Evolutionary conservation across 768 basidiomycete genomes (phyloP), one percentile per base, ranked within the genome.

Genomic region (Hygrophoropsis aurantiaca): DNA sequence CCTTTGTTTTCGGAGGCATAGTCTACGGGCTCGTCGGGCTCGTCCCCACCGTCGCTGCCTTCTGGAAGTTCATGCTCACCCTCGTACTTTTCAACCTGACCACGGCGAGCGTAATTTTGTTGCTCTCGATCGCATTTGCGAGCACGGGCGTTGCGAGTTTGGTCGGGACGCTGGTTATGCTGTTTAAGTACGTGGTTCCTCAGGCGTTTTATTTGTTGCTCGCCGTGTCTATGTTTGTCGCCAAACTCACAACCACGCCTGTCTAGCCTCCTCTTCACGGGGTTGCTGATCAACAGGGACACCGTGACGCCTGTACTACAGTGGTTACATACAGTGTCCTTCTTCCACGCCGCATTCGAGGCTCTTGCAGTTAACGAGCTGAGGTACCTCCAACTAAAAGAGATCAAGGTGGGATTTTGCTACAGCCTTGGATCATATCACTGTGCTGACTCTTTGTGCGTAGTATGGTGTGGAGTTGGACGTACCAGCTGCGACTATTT

Each of bases 341-440:
- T 98, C 78, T 99, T 97, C 85, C 97, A 99, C 70, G 95, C 97
- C 19, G 97, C 91, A 0, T 98, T 94, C 56, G 97, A 99, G 69
- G 94, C 90, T 1, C 78, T 99, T 32, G 85, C 94, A n/a, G 97
- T 99, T 47, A 99, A 98, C 62, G 97, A 99, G 66, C 73, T 99
- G 47, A 77, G 94, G 41, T 97, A 97, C 68, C 71, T 98, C 23
- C 90, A 94, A 60, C 73, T 99, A 27, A 92, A 91, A 64, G 92
- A 99, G 61, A 80, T 85, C 54, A 90, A 88, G 75, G 90, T 91
- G 45, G 47, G 83, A 55, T 27, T 19, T 20, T 32, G 11, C 25
- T 19, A 23, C 27, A 20, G n/a, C 38, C 13, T 30, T 30, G 13
- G 13, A 7, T 30, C 7, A 30, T 6, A 30, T 36, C 43, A 35